A percentile compares a stretch with the other conserved stretches of the same genome.
Evolutionary conservation across 495 filamentous ascomycete species (phyloP).

Genomic region (Xylaria cubensis): DNA sequence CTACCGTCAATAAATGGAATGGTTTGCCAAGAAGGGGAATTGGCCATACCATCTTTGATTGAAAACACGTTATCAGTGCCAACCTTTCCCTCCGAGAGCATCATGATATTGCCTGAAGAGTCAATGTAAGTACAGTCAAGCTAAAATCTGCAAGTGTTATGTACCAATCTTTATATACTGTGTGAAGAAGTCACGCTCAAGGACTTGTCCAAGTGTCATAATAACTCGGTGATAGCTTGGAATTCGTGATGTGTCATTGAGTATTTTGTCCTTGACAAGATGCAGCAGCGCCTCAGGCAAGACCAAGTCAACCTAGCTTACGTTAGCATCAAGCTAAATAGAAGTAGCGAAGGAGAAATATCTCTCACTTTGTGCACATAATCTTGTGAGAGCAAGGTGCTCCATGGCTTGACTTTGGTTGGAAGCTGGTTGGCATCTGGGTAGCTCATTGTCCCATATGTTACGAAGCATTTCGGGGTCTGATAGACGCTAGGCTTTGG

Average conservation of each 20-base stretch:
- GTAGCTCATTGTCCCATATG: constrained; percentile 67
- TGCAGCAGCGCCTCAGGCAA: constrained; percentile 72
- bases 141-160: neutral
- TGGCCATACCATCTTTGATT: constrained; percentile 67
- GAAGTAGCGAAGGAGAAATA: neutral
- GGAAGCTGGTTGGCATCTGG: constrained; percentile 75
- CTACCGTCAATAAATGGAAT: constrained; percentile 16
- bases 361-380: constrained; percentile 75
- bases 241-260: constrained; percentile 36
- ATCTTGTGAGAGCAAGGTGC: constrained; percentile 68
- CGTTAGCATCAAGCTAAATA: neutral
- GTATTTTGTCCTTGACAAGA: constrained; percentile 63
- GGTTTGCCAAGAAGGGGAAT: neutral
- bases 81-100: constrained; percentile 85
- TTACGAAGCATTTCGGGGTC: constrained; percentile 76
- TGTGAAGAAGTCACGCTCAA: constrained; percentile 83
- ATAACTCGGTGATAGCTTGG: constrained; percentile 72
- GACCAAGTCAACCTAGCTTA: constrained; percentile 70
- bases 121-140: neutral
- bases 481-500: constrained; percentile 60
- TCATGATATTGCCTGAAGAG: constrained; percentile 76
- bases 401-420: constrained; percentile 75
- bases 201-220: constrained; percentile 72
- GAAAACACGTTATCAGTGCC: constrained; percentile 83
- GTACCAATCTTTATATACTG: constrained; percentile 86